Conservation (phyloP, 23 red algal species). For the Cyanidium caldarium region DNA sequence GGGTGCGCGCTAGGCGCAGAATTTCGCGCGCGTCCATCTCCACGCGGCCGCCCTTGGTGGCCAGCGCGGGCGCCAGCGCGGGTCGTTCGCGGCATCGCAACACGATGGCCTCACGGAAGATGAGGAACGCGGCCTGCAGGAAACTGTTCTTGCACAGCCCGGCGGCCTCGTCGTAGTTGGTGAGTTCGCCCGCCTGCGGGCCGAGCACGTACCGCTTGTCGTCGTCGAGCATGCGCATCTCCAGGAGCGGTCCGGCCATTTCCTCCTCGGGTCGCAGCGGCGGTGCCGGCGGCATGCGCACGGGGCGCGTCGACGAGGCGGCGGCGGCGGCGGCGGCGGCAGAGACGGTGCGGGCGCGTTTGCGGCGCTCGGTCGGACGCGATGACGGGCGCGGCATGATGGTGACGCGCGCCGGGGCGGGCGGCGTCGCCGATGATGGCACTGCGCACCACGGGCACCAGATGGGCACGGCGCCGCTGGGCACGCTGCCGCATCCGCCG, state of each 20-base stretch:
- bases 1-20: not conserved
- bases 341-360: too few species aligned
- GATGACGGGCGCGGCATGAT: not conserved
- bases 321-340: too few species aligned
- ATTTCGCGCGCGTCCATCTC: conserved; percentile 3
- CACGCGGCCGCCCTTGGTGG: not conserved
- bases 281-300: not conserved
- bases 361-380: too few species aligned
- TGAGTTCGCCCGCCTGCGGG: not conserved
- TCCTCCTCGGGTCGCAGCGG: conserved; percentile 3
- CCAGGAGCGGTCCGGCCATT: not conserved
- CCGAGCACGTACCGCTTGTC: not conserved
- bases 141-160: conserved; percentile 13
- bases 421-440: too few species aligned
- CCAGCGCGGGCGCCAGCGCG: not conserved
- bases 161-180: conserved; percentile 17
- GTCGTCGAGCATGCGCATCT: not conserved
- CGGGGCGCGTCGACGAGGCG: not conserved
- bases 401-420: not conserved
- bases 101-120: not conserved
- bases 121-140: conserved; percentile 5
- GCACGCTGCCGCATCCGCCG: too few species aligned
- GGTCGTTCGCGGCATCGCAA: not conserved
- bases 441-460: too few species aligned
- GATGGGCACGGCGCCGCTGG: too few species aligned